Evolutionary conservation across 169 alveolate species (phyloP), one percentile per base, ranked within the genome.

Genomic region (Cryptosporidium meleagridis): DNA sequence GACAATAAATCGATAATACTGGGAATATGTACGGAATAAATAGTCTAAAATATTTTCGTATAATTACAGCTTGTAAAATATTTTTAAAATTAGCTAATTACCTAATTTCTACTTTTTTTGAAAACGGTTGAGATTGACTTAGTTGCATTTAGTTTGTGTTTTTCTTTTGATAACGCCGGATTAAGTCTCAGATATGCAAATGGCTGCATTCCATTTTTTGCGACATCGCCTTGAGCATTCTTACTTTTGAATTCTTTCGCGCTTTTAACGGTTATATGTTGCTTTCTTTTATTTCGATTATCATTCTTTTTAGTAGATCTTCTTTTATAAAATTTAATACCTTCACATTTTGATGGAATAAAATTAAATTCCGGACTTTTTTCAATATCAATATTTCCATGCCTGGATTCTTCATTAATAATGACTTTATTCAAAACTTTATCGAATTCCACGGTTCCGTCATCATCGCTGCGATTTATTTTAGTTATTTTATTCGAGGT

Each of bases 101-200:
- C 23, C 71, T 75, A 33, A 26, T 59, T 73, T 59, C 33, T 59
- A 26, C 45, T 62, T 80, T 51, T 58, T 67, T 44, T 26, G 26
- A 80, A 59, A 9, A 80, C 44, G 1, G 69, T 80, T 6, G 75
- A 58, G 23, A 80, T 18, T 18, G 70, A 45, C 45, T 37, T 80
- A 1, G 89, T 80, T 44, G 89, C 89, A 26, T 55, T 59, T 3
- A 80, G 14, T 59, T 51, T 59, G 44, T 80, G 89, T 41, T 62
- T 65, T 35, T 80, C 89, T 41, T 80, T 80, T 8, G 73, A 61
- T 8, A 80, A 31, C 9, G 75, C 75, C 14, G 89, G 89, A 18
- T 80, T 80, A 21, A 80, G 75, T n/a, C 89, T 29, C 69, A 80
- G 8, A 51, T 80, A 80, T 23, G 89, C 89, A 26, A 80, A 80